Conservation (phyloP, 2,329 filamentous ascomycete genomes). For the Cordyceps tenuipes region DNA sequence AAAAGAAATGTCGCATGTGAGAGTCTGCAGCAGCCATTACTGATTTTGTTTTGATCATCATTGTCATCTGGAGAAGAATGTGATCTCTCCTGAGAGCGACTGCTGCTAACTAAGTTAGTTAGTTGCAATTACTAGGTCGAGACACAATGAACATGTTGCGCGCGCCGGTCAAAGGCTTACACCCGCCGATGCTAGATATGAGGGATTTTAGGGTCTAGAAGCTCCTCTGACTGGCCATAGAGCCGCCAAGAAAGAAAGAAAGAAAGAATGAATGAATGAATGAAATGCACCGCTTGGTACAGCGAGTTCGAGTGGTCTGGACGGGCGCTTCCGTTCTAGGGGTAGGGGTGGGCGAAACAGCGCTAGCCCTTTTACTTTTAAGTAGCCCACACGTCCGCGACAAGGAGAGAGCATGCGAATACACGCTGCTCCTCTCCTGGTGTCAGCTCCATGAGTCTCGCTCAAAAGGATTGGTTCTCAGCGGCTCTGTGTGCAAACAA, state of each 20-base stretch:
- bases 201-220: not conserved
- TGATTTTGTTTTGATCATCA: slow-evolving; percentile 4
- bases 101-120: not conserved
- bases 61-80: slow-evolving; percentile 6
- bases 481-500: not conserved
- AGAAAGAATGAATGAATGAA: too few species aligned
- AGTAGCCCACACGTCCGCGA: not conserved
- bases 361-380: not conserved
- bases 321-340: not conserved
- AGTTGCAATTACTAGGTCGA: not conserved
- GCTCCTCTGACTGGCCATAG: not conserved
- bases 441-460: slow-evolving; percentile 1
- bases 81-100: not conserved
- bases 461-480: not conserved
- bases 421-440: not conserved
- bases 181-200: not conserved
- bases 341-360: slow-evolving; percentile 5
- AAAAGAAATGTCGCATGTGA: not conserved
- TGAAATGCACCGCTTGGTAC: not conserved
- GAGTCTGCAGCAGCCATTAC: not conserved
- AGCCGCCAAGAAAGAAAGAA: not conserved
- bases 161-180: not conserved
- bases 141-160: not conserved
- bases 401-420: not conserved
- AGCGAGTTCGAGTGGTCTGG: too few species aligned